These are phyloP conservation scores for Carallia pectinifolia DNA, from an alignment of 345 rosid genomes.

Conservation along the genomic window DNA sequence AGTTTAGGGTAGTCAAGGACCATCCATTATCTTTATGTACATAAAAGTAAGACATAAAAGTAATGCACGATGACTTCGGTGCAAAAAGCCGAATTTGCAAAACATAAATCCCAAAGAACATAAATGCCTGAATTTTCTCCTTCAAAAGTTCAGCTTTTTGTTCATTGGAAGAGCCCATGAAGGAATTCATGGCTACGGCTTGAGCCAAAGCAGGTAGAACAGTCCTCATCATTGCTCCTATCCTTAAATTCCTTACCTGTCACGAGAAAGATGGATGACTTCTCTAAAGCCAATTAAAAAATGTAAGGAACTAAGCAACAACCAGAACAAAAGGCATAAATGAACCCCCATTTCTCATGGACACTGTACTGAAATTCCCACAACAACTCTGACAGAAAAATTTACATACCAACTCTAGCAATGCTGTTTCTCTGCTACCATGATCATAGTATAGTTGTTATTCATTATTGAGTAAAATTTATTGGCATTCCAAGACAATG, in stretches of 20 bases:
- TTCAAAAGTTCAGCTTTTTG: conserved; percentile 38
- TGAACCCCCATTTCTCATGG: too few species aligned
- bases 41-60: too few species aligned
- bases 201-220: conserved; percentile 86
- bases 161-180: conserved; percentile 29
- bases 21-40: too few species aligned
- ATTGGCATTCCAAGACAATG: too few species aligned
- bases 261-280: conserved; percentile 9
- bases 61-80: not conserved
- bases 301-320: too few species aligned
- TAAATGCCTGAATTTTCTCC: conserved; percentile 70
- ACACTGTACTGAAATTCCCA: too few species aligned
- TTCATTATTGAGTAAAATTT: too few species aligned
- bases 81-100: not conserved
- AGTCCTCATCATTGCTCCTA: conserved; percentile 93
- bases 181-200: conserved; percentile 69
- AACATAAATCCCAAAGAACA: not conserved
- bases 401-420: too few species aligned
- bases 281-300: conserved; percentile 2
- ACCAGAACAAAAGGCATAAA: too few species aligned
- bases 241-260: conserved; percentile 80
- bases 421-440: too few species aligned
- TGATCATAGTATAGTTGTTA: too few species aligned
- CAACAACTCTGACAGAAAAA: too few species aligned
- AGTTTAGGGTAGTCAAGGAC: conserved; percentile 9